Conservation (phyloP, 2,329 filamentous ascomycete species). For the Alternaria tenuissima region DNA sequence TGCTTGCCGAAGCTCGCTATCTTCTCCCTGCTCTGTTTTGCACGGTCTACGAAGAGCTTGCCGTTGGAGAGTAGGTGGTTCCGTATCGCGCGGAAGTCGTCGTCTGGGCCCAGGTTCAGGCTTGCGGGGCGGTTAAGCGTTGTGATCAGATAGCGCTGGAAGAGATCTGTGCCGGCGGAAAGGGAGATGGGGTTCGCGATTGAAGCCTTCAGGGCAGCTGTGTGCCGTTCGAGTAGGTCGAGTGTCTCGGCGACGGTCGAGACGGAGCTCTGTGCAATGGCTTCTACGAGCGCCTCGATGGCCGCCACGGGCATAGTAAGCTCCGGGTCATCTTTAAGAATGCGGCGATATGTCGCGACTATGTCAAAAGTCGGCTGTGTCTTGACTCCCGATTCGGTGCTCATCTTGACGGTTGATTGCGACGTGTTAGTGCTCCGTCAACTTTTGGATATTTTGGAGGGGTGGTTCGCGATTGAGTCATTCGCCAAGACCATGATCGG, state of each 20-base stretch:
- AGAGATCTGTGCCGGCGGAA: constrained; percentile 92
- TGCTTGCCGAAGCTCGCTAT: constrained; percentile 82
- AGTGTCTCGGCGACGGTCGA: constrained; percentile 95
- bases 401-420: constrained; percentile 33
- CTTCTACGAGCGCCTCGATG: constrained; percentile 88
- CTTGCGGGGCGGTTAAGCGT: constrained; percentile 65
- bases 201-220: constrained; percentile 76
- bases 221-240: constrained; percentile 80
- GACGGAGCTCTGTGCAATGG: constrained; percentile 79
- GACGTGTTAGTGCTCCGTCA: constrained; percentile 3
- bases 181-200: constrained; percentile 91
- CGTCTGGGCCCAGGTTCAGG: constrained; percentile 56
- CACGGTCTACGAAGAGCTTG: constrained; percentile 83
- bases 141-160: constrained; percentile 90
- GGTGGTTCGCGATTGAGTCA: constrained; percentile 25
- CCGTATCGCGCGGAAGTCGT: constrained; percentile 83
- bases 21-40: constrained; percentile 82
- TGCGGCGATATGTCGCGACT: constrained; percentile 70
- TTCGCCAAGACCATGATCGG: constrained; percentile 20
- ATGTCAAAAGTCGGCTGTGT: constrained; percentile 58
- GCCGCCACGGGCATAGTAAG: constrained; percentile 96
- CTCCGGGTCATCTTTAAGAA: constrained; percentile 75
- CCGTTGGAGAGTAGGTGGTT: constrained; percentile 87
- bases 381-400: constrained; percentile 24
- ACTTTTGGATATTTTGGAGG: constrained; percentile 29